These are phyloP conservation scores for Aspergillus aculeatinus DNA, from an alignment of 2,329 filamentous ascomycete genomes.

Conservation along the genomic window DNA sequence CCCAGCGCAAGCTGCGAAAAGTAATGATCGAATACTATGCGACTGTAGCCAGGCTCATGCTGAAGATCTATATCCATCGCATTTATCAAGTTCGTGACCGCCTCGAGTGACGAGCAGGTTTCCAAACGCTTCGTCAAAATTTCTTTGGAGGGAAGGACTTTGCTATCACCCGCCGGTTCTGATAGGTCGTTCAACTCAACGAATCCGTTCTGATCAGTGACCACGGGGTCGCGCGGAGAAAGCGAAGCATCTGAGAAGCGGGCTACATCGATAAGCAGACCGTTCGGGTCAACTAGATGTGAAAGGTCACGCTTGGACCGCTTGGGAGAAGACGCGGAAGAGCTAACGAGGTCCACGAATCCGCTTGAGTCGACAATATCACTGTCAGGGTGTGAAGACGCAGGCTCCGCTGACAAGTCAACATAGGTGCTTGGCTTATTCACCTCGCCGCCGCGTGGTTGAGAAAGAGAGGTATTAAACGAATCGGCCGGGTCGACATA, in stretches of 20 bases:
- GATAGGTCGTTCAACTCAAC: background rate
- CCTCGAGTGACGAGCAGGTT: constrained; percentile 25
- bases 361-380: background rate
- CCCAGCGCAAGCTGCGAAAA: constrained; percentile 18
- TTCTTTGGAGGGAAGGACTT: background rate
- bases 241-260: background rate
- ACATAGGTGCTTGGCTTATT: no score
- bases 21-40: constrained; percentile 35
- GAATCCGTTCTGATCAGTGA: background rate
- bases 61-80: constrained; percentile 34
- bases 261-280: background rate
- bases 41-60: constrained; percentile 37
- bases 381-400: background rate
- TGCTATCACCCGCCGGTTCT: background rate
- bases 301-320: no score
- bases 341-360: background rate
- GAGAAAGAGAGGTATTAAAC: background rate
- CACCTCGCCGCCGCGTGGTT: background rate
- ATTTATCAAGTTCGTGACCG: constrained; percentile 29
- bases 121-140: constrained; percentile 22
- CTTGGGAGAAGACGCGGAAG: background rate
- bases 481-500: background rate
- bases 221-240: background rate
- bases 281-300: background rate
- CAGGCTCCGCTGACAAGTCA: no score